Evolutionary conservation across 805 yeast genomes (phyloP).

Genomic region (Brettanomyces anomalus): DNA sequence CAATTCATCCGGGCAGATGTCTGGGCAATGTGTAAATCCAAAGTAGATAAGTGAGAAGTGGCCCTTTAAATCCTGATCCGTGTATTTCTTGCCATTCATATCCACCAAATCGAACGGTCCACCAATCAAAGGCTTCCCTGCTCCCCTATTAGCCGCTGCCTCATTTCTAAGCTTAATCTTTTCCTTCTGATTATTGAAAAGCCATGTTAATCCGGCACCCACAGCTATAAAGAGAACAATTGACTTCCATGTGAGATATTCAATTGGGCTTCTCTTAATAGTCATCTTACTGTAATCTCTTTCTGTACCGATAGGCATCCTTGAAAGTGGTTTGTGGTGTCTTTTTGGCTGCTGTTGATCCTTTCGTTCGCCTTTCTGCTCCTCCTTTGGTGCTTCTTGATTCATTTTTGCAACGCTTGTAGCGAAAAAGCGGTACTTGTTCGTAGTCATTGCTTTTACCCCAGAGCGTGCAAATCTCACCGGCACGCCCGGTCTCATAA

Average conservation of each 20-base stretch:
- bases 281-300: slow-evolving; percentile 23
- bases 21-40: slow-evolving; percentile 97
- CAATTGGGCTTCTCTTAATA: slow-evolving; percentile 36
- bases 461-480: too few relatives aligned
- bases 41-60: slow-evolving; percentile 83
- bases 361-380: neutral
- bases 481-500: too few relatives aligned
- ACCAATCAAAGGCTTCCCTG: slow-evolving; percentile 89
- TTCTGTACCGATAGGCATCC: slow-evolving; percentile 70
- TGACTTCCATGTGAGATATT: slow-evolving; percentile 82
- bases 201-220: slow-evolving; percentile 65
- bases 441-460: too few relatives aligned
- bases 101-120: slow-evolving; percentile 78
- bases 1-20: slow-evolving; percentile 95
- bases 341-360: neutral
- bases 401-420: neutral
- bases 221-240: slow-evolving; percentile 53
- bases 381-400: neutral
- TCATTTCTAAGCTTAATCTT: slow-evolving; percentile 65
- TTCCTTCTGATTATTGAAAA: slow-evolving; percentile 69
- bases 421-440: neutral
- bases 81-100: slow-evolving; percentile 61
- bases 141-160: slow-evolving; percentile 78
- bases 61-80: slow-evolving; percentile 67
- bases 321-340: slow-evolving; percentile 53